Evolutionary conservation across 352 stramenopile species (phyloP).

Genomic region (Globisporangium cederbergense): DNA sequence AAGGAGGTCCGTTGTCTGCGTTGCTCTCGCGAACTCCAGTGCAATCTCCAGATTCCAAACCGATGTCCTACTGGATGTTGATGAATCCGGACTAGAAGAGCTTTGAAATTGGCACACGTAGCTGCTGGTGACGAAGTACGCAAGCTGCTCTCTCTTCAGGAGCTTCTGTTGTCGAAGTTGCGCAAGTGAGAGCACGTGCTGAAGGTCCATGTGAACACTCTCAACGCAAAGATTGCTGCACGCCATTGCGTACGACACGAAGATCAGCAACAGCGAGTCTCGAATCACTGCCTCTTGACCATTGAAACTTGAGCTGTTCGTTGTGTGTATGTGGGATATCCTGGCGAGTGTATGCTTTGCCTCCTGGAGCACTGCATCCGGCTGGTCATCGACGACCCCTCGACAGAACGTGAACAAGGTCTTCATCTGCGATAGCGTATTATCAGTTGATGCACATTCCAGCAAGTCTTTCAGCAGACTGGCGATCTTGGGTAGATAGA

Average conservation of each 20-base stretch:
- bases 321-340: background rate
- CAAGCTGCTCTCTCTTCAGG: background rate
- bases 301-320: background rate
- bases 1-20: slow-evolving; percentile 4
- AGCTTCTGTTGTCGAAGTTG: background rate
- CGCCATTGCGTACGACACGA: slow-evolving; percentile 22
- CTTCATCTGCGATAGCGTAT: background rate
- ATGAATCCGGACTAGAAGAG: background rate
- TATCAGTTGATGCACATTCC: background rate
- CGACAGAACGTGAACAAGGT: background rate
- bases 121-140: slow-evolving; percentile 1
- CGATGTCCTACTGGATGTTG: background rate
- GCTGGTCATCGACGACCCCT: background rate
- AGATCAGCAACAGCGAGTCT: slow-evolving; percentile 19
- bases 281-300: background rate
- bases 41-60: slow-evolving; percentile 1
- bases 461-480: background rate
- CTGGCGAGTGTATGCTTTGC: background rate
- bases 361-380: background rate
- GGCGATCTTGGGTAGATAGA: slow-evolving; percentile 1
- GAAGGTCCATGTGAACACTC: slow-evolving; percentile 24
- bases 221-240: slow-evolving; percentile 22
- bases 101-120: background rate
- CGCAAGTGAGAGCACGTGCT: slow-evolving; percentile 8
- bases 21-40: slow-evolving; percentile 7